Evolutionary conservation across 768 basidiomycete species (phyloP), one percentile per base, ranked within the genome.

Genomic region (Holtermannia corniformis): DNA sequence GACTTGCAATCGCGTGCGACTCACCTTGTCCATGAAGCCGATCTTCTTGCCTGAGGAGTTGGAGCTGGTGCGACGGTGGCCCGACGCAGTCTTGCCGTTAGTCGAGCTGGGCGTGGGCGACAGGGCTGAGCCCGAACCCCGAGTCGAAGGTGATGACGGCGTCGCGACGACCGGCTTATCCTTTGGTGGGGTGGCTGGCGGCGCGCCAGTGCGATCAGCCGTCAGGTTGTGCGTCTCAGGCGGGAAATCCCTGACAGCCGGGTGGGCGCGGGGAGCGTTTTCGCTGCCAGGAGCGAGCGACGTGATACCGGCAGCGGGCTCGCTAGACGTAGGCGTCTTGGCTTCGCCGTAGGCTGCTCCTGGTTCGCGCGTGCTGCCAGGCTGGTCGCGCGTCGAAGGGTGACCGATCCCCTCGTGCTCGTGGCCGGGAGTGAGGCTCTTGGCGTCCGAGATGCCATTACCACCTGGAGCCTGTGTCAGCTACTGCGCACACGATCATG

Each of bases 381-480:
- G 50, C 13, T 21, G 16, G 21, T 43, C 55, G 43, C 61, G 41
- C 16, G 58, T 59, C 1, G 57, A 40, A 5, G 65, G 65, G 27
- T 67, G 63, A 4, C 65, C 65, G 20, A 67, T 59, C n/a, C 63
- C 65, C 12, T 55, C 56, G 5, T 47, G 20, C 27, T 59, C 63
- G 7, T 43, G 48, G 11, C 65, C 65, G 16, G 65, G 65, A 7
- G 59, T 57, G 1, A 58, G 49, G 4, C 52, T 55, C 12, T 49
- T 57, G 25, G 59, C 54, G 16, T 16, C 32, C 7, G 32, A 7
- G 32, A 47, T 22, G 46, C 13, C 11, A 21, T 20, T 21, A 13
- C 43, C 5, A 10, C 46, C 11, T 16, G 19, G 5, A 49, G 46
- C 14, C 16, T 28, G 0, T 48, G 27, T 24, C 44, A 45, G 13